Base-by-base conservation (phyloP, 768 basidiomycete genomes). In the Kwoniella sp. region DNA sequence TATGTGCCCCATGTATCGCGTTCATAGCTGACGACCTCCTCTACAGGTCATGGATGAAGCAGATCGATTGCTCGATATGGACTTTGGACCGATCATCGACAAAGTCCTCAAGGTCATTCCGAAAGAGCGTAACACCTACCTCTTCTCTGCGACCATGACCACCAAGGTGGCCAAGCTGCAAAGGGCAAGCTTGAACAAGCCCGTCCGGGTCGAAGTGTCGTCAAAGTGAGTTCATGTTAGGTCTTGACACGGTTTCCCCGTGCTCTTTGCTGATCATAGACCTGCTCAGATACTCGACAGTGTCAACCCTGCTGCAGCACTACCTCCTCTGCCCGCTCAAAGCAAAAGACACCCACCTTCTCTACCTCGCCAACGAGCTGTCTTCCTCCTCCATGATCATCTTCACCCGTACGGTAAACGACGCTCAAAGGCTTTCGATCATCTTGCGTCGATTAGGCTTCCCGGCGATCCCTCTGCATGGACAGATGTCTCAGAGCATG, bases 101-200 rank as follows among this genome's bases (percentile, higher is more conserved):
- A 90, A 89, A 78, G 91, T 99, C 65, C 80, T 99, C 29, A 93
- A 92, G 76, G 82, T 89, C 32, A 85, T 99, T 57, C 95, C 93
- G 19, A 88, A 84, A 67, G 92, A 96, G 63, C 82, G 95, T 10
- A 88, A 86, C 26, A 99, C 95, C 2, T 96, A 90, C 70, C 81
- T 99, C 1, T 99, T 91, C 77, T 96, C 93, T 11, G 95, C 93
- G 5, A 98, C 93, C 19, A 98, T 99, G 93, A 93, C 95, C 10
- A 90, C 89, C 12, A 98, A 96, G 76, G 90, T 99, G 3, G 89
- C 88, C 10, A 96, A 96, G 75, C 79, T 99, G 10, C 93, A 98
- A 72, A 78, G 93, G 46, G 92, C 95, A 27, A 91, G 89, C 78
- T 78, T 98, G 68, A 81, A 82, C 27, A 91, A 93, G 69, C 95